Evolutionary conservation across 1,284 basidiomycete genomes (phyloP).

Genomic region (Uromyces viciae-fabae): DNA sequence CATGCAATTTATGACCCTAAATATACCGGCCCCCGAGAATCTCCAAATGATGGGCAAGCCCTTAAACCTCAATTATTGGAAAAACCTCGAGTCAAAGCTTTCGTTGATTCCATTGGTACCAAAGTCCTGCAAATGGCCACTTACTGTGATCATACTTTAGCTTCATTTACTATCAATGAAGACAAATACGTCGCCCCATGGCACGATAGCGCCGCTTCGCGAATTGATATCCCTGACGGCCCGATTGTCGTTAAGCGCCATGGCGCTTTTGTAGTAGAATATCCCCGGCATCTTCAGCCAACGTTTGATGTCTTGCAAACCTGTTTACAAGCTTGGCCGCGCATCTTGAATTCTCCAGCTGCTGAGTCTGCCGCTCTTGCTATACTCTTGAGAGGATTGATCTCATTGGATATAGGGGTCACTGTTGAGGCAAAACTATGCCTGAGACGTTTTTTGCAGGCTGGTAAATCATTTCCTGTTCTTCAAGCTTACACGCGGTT

Average conservation of each 20-base stretch:
- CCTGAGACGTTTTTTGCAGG: conserved; percentile 33
- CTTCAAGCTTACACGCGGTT: conserved; percentile 41
- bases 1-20: conserved; percentile 3
- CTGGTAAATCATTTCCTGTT: conserved; percentile 40
- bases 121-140: conserved; percentile 44
- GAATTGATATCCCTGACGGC: conserved; percentile 21
- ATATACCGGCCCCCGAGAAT: not conserved
- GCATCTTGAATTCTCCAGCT: conserved; percentile 62
- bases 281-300: conserved; percentile 64
- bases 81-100: conserved; percentile 40
- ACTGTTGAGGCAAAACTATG: conserved; percentile 35
- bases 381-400: conserved; percentile 73
- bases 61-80: conserved; percentile 35
- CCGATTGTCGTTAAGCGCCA: conserved; percentile 55
- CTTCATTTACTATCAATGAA: conserved; percentile 33
- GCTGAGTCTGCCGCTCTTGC: conserved; percentile 66
- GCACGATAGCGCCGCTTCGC: conserved; percentile 28
- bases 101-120: conserved; percentile 43
- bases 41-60: conserved; percentile 24
- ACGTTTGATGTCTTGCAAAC: conserved; percentile 72
- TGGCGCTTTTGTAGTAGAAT: conserved; percentile 66
- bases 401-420: conserved; percentile 73
- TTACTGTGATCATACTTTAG: conserved; percentile 43
- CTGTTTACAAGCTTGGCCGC: conserved; percentile 80
- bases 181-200: conserved; percentile 35